Evolutionary conservation across 2,329 filamentous ascomycete genomes (phyloP).

Genomic region (Acephala macrosclerotiorum): DNA sequence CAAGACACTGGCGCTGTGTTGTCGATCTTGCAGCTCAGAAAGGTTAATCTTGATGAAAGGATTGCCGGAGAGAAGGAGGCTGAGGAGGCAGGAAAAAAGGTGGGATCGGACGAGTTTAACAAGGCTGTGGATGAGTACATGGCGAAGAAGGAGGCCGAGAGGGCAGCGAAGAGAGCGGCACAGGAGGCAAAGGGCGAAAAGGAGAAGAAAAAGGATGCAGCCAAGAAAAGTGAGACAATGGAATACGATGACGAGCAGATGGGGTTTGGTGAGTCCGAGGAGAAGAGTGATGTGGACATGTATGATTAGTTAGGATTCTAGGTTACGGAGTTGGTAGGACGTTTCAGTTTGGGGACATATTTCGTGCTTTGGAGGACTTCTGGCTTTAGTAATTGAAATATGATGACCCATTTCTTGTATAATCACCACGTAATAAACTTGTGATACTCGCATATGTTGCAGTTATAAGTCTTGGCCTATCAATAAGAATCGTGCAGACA

Average conservation of each 20-base stretch:
- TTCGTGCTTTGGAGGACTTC: slow-evolving; percentile 1
- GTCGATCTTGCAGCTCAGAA: not conserved
- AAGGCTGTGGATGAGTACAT: slow-evolving; percentile 9
- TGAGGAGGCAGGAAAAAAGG: not conserved
- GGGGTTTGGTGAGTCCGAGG: not conserved
- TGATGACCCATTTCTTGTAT: not conserved
- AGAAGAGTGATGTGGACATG: not conserved
- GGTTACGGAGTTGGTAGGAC: not conserved
- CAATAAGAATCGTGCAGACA: not conserved
- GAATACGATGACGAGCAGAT: not conserved
- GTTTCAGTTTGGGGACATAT: not conserved
- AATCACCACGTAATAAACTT: not conserved
- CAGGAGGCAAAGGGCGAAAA: not conserved
- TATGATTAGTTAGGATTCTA: not conserved
- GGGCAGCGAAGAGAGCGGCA: not conserved
- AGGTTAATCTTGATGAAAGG: slow-evolving; percentile 10
- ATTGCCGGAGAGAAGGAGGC: not conserved
- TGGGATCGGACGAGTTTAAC: not conserved
- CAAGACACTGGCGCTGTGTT: not conserved
- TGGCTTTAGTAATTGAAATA: not conserved
- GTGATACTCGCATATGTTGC: not conserved
- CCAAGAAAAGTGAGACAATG: no score
- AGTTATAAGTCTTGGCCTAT: not conserved
- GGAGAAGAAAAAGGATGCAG: no score
- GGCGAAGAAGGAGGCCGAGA: not conserved